phyloP scores from a whole-genome alignment of 2,329 filamentous ascomycete species.

The Xylaria sp. region DNA sequence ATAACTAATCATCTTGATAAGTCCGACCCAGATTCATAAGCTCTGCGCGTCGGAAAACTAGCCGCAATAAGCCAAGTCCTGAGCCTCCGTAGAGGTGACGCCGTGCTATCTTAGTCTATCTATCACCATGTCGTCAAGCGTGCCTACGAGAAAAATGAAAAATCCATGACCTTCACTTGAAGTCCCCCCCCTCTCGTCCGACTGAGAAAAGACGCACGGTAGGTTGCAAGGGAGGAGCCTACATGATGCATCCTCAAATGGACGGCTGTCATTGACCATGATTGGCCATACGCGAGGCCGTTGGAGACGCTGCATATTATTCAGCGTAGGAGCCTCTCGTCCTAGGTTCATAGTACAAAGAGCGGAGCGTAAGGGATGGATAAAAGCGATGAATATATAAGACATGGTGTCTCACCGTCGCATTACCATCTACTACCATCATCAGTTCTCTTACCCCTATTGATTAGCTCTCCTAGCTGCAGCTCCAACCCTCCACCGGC shows the following conservation, averaged over 20 bases:
- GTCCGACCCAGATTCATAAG: neutral
- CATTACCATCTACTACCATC: constrained; percentile 3
- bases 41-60: constrained; percentile 4
- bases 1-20: constrained; percentile 9
- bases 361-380: neutral
- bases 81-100: neutral
- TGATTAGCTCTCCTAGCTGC: neutral
- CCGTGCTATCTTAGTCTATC: neutral
- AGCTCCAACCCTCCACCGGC: neutral
- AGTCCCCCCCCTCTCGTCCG: neutral
- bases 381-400: constrained; percentile 21
- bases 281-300: constrained; percentile 8
- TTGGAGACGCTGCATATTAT: constrained; percentile 14
- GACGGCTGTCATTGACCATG: neutral
- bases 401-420: neutral
- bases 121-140: constrained; percentile 19
- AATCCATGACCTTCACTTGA: neutral
- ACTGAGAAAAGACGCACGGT: neutral
- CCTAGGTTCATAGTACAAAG: neutral
- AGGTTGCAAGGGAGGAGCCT: neutral
- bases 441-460: constrained; percentile 9
- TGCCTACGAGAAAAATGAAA: neutral
- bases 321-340: neutral
- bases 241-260: constrained; percentile 12
- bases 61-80: neutral